These are phyloP conservation scores for Gyromitra esculenta DNA, from an alignment of 2,329 filamentous ascomycete species.

Conservation along the genomic window DNA sequence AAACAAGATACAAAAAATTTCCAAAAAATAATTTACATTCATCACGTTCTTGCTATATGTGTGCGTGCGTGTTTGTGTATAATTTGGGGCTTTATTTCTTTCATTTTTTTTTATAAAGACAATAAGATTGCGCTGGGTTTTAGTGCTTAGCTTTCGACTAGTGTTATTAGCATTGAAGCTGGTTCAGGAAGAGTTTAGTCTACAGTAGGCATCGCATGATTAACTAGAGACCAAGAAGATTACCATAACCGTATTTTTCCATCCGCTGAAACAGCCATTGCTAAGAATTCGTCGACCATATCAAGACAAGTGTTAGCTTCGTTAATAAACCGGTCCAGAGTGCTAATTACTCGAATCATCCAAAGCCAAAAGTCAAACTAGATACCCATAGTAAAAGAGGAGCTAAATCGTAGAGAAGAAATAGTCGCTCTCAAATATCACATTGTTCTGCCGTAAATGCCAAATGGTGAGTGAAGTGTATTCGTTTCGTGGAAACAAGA, in stretches of 20 bases:
- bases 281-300: too few relatives aligned
- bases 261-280: too few relatives aligned
- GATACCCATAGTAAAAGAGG: background rate
- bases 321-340: too few relatives aligned
- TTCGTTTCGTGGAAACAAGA: conserved; percentile 6
- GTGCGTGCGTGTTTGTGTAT: background rate
- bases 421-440: background rate
- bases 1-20: conserved; percentile 42
- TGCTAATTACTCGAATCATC: too few relatives aligned
- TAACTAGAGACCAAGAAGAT: too few relatives aligned
- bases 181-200: background rate
- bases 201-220: background rate
- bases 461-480: background rate
- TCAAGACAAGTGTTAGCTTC: too few relatives aligned
- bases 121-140: conserved; percentile 17
- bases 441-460: background rate
- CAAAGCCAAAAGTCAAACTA: background rate
- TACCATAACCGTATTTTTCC: too few relatives aligned
- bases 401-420: background rate
- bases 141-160: background rate
- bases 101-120: conserved; percentile 11
- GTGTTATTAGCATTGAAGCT: background rate
- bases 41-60: background rate
- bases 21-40: conserved; percentile 5
- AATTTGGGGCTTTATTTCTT: conserved; percentile 9